These are phyloP conservation scores for Nitzschia inconspicua DNA, from an alignment of 108 stramenopile species.

Conservation along the genomic window DNA sequence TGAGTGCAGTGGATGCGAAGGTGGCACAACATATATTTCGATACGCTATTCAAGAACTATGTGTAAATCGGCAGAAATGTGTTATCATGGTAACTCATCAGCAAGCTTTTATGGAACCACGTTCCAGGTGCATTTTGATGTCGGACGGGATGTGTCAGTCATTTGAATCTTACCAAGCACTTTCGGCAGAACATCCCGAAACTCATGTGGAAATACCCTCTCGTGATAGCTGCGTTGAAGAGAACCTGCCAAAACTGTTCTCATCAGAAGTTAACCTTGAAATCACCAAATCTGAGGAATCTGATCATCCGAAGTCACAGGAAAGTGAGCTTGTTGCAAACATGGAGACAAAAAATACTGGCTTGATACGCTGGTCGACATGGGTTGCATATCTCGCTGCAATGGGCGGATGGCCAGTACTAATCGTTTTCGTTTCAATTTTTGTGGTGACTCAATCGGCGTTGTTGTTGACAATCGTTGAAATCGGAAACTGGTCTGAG, in stretches of 20 bases:
- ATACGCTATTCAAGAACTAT: constrained; percentile 58
- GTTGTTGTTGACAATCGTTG: constrained; percentile 43
- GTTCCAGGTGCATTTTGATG: constrained; percentile 58
- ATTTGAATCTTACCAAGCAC: constrained; percentile 38
- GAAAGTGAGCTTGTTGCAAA: constrained; percentile 68
- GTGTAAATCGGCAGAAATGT: constrained; percentile 49
- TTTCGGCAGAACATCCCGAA: constrained; percentile 20
- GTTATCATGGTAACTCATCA: constrained; percentile 88
- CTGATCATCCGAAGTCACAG: constrained; percentile 15
- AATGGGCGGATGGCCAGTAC: constrained; percentile 53
- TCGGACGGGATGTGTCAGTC: constrained; percentile 49
- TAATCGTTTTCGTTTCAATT: constrained; percentile 37
- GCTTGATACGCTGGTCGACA: constrained; percentile 61
- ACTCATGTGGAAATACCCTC: constrained; percentile 2
- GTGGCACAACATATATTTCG: constrained; percentile 79
- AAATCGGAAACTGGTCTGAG: constrained; percentile 57
- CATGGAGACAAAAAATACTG: constrained; percentile 60
- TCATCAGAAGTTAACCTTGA: background rate
- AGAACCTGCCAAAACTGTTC: background rate
- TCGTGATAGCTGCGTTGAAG: no score
- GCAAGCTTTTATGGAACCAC: constrained; percentile 65
- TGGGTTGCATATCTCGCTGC: constrained; percentile 63
- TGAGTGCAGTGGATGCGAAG: constrained; percentile 89
- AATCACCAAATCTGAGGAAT: background rate
- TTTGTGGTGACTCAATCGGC: constrained; percentile 56